A percentile compares a stretch with the other conserved stretches of the same genome.
These are phyloP conservation scores for Linnemannia schmuckeri DNA, from an alignment of 192 early-diverging fungal species.

Conservation along the genomic window DNA sequence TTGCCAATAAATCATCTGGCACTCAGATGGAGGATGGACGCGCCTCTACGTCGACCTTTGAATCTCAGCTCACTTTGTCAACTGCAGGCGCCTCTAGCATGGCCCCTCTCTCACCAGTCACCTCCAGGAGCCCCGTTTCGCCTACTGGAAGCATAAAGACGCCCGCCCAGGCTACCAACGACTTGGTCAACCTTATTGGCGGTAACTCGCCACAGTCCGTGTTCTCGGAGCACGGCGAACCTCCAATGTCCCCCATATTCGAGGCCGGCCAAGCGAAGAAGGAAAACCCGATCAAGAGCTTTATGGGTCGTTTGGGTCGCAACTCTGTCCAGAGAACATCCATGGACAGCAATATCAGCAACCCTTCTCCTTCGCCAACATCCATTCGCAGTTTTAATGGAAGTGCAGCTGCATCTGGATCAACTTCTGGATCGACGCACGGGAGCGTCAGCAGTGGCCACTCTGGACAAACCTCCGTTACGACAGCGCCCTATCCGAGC, in stretches of 20 bases:
- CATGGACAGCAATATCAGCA: slow-evolving; percentile 33
- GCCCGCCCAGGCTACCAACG: slow-evolving; percentile 41
- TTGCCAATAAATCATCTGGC: slow-evolving; percentile 13
- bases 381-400: slow-evolving; percentile 46
- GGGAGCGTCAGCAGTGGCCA: slow-evolving; percentile 36
- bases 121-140: slow-evolving; percentile 16
- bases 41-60: slow-evolving; percentile 26
- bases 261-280: slow-evolving; percentile 19
- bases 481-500: slow-evolving; percentile 9
- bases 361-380: slow-evolving; percentile 33
- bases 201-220: slow-evolving; percentile 14
- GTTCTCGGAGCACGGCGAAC: slow-evolving; percentile 23
- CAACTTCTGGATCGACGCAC: slow-evolving; percentile 17
- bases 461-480: slow-evolving; percentile 21
- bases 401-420: neutral
- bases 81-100: slow-evolving; percentile 31
- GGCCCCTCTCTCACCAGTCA: slow-evolving; percentile 33
- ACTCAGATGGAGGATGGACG: slow-evolving; percentile 22
- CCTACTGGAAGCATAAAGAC: slow-evolving; percentile 17
- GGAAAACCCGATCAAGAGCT: slow-evolving; percentile 50
- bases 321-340: slow-evolving; percentile 44
- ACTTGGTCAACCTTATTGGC: slow-evolving; percentile 35
- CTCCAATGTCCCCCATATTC: slow-evolving; percentile 20
- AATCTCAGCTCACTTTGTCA: slow-evolving; percentile 38
- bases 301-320: slow-evolving; percentile 51